A percentile compares a stretch with the other conserved stretches of the same genome.
phyloP scores from a whole-genome alignment of 139 green algal genomes.

The Zygnema circumcarinatum region DNA sequence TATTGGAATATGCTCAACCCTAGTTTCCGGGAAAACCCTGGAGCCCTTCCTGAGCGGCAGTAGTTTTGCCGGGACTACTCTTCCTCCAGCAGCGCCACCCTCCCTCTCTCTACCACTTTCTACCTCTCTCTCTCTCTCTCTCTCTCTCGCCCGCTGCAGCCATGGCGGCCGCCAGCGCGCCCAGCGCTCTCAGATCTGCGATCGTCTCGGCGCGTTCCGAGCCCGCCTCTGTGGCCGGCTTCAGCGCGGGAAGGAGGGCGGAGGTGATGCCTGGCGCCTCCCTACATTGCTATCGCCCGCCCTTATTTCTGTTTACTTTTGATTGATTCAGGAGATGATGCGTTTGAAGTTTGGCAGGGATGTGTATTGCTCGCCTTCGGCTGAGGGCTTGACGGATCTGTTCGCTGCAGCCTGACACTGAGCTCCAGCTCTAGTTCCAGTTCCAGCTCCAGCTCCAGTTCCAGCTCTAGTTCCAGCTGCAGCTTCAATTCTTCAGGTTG shows the following conservation, averaged over 20 bases:
- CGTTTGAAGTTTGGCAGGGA: background rate
- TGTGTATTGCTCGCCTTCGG: background rate
- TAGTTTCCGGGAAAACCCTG: no score
- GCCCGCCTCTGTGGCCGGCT: no score
- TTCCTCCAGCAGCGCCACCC: no score
- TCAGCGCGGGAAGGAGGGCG: background rate
- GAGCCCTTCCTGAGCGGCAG: no score
- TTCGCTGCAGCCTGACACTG: background rate
- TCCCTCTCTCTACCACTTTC: no score
- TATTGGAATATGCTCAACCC: no score
- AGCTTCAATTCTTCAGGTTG: no score
- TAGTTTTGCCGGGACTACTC: no score
- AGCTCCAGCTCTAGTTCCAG: no score
- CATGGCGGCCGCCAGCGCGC: no score
- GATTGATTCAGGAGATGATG: background rate
- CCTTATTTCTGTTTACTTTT: background rate
- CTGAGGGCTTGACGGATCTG: background rate
- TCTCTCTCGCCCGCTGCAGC: background rate
- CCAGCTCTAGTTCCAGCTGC: no score
- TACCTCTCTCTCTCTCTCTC: background rate
- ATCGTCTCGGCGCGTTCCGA: background rate
- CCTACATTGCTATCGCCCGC: background rate
- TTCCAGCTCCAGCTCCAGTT: no score
- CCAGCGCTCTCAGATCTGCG: background rate
- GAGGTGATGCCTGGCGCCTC: background rate